Evolutionary conservation across 179 eudicot species (phyloP), one percentile per base, ranked within the genome.

Genomic region (Carnegiea gigantea): DNA sequence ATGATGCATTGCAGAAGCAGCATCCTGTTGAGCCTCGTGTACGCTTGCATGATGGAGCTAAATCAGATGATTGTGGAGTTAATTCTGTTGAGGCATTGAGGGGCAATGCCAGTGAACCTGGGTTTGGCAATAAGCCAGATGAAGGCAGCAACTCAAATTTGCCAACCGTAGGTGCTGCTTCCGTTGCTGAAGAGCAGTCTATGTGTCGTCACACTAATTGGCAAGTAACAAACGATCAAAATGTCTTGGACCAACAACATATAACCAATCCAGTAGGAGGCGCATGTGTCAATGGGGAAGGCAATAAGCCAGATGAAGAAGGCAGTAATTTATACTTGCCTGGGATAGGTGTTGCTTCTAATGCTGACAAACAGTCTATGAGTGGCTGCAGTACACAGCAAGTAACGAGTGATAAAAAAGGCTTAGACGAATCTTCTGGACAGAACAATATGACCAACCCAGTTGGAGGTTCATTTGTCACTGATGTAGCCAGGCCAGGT

Each of bases 341-440:
- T n/a, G 86, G 77, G 82, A 77, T 54, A 73, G 78, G 62, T 48
- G 84, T 80, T 70, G 76, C 78, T 85, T 82, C 87, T 59, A 82
- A 82, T 76, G 84, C 79, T 80, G 74, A 75, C 70, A 77, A 82
- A 64, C 85, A 79, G 21, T 59, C 84, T 36, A 60, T 44, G 46
- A 82, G 75, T 72, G 93, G 77, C 77, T 83, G 76, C 43, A 70
- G 44, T 75, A 85, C 62, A 81, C 86, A 59, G 64, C 84, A 80
- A 54, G 83, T 80, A 77, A 48, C 81, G 38, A 81, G 83, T 77
- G 48, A 81, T 78, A 84, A 82, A 75, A 80, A 73, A 46, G 79
- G 74, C 76, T 59, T 74, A 43, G 86, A 79, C 48, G 90, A 81
- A 78, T 85, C 92, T 79, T 84, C 90, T 53, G 91, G 84, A 59